Evolutionary conservation across 2,329 filamentous ascomycete species (phyloP).

Genomic region (Ophiostoma novo-ulmi): DNA sequence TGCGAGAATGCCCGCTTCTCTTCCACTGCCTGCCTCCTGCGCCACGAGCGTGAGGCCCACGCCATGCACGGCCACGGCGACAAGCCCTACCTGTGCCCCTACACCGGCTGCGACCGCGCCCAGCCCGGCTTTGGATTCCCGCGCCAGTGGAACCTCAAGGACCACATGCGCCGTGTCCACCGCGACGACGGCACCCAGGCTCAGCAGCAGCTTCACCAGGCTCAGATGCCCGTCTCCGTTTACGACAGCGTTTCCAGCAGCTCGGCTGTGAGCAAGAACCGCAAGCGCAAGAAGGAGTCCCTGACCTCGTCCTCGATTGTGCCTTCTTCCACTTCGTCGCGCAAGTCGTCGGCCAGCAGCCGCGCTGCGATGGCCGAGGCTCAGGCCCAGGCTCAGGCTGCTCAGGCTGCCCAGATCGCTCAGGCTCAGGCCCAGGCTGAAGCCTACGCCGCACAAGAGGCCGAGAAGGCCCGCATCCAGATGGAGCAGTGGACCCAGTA

Average conservation of each 20-base stretch:
- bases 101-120: slow-evolving; percentile 80
- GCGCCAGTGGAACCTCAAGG: slow-evolving; percentile 88
- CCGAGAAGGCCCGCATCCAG: slow-evolving; percentile 38
- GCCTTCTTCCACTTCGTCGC: slow-evolving; percentile 31
- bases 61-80: slow-evolving; percentile 92
- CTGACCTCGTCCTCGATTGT: slow-evolving; percentile 32
- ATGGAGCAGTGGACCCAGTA: slow-evolving; percentile 57
- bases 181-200: slow-evolving; percentile 46
- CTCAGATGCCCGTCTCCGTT: background rate
- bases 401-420: background rate
- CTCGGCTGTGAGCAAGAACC: slow-evolving; percentile 40
- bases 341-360: slow-evolving; percentile 31
- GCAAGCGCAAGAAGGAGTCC: slow-evolving; percentile 55
- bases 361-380: slow-evolving; percentile 24
- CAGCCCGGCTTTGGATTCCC: slow-evolving; percentile 83
- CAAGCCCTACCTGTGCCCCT: slow-evolving; percentile 85
- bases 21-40: slow-evolving; percentile 87
- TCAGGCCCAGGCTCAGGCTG: slow-evolving; percentile 9
- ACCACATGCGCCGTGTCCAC: slow-evolving; percentile 97
- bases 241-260: slow-evolving; percentile 20
- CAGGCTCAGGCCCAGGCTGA: slow-evolving; percentile 16
- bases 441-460: slow-evolving; percentile 33
- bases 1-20: slow-evolving; percentile 89
- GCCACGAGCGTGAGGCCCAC: slow-evolving; percentile 92
- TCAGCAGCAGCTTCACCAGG: background rate